A percentile compares a stretch with the other conserved stretches of the same genome.
Conservation (phyloP, 139 green algal species). For the Desmodesmus armatus region DNA sequence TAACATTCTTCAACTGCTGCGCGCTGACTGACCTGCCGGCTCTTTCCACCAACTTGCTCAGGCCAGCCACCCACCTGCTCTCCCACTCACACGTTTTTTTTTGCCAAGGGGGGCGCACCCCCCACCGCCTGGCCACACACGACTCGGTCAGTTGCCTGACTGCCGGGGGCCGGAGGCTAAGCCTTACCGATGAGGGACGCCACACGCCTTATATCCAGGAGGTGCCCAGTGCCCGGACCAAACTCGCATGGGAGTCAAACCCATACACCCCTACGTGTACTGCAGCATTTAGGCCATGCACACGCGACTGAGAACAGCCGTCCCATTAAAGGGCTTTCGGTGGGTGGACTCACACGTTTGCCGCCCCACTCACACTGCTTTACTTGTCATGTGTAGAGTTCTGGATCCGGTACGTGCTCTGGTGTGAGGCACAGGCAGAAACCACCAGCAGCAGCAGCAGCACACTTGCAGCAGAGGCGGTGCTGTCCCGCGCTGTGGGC, state of each 20-base stretch:
- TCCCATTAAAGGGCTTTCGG: background rate
- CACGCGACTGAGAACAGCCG: background rate
- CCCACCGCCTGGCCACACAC: too few species aligned
- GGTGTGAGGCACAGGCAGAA: slow-evolving; percentile 69
- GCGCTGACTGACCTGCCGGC: background rate
- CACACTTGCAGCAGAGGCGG: slow-evolving; percentile 31
- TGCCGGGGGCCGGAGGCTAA: too few species aligned
- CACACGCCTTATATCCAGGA: too few species aligned
- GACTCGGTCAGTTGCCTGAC: too few species aligned
- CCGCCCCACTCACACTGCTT: background rate
- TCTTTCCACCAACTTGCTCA: background rate
- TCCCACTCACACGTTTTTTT: background rate
- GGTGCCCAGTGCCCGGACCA: too few species aligned
- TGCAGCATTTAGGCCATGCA: background rate
- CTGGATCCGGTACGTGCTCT: slow-evolving; percentile 85
- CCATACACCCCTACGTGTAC: background rate
- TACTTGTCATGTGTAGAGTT: slow-evolving; percentile 68
- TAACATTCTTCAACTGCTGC: background rate
- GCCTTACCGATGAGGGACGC: too few species aligned
- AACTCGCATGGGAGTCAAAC: background rate
- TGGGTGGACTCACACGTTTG: too few species aligned
- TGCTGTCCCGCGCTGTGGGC: slow-evolving; percentile 63
- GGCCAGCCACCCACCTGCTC: background rate
- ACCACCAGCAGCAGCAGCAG: slow-evolving; percentile 41
- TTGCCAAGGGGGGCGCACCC: too few species aligned